Evolutionary conservation across 352 stramenopile species (phyloP).

Genomic region (Pythium oligandrum): DNA sequence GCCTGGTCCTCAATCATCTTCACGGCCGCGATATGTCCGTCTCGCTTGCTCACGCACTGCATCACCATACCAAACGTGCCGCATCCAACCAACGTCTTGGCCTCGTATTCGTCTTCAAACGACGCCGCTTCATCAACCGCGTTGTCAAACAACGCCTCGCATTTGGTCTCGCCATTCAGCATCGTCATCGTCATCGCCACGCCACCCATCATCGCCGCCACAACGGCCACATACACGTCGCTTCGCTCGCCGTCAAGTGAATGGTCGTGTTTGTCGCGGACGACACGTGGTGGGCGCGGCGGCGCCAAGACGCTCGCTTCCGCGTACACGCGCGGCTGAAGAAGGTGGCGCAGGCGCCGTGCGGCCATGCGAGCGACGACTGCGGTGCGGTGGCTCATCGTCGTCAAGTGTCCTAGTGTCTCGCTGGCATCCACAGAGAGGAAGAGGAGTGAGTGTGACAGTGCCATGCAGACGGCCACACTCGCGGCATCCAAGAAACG

Average conservation of each 20-base stretch:
- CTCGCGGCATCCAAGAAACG: too few relatives aligned
- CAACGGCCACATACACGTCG: neutral
- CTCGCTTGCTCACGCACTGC: constrained; percentile 65
- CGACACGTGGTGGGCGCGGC: too few relatives aligned
- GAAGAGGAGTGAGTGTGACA: too few relatives aligned
- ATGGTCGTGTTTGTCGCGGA: neutral
- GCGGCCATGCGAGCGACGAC: too few relatives aligned
- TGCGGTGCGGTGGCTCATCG: too few relatives aligned
- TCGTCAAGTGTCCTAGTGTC: too few relatives aligned
- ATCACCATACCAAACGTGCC: constrained; percentile 83
- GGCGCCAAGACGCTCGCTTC: too few relatives aligned
- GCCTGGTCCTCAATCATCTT: constrained; percentile 72
- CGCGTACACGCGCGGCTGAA: too few relatives aligned
- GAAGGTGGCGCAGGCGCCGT: too few relatives aligned
- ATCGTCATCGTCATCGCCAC: constrained; percentile 10
- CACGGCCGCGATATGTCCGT: constrained; percentile 56
- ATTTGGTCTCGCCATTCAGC: constrained; percentile 4
- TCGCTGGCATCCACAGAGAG: too few relatives aligned
- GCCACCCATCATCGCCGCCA: constrained; percentile 1
- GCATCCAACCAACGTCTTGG: constrained; percentile 51
- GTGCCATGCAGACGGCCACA: too few relatives aligned
- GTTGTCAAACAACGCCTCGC: neutral
- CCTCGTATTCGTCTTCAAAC: constrained; percentile 69
- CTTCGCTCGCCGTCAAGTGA: constrained; percentile 1
- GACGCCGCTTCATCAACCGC: constrained; percentile 9